These are phyloP conservation scores for Datura wrightii DNA, from an alignment of 257 asterid genomes.

Conservation along the genomic window DNA sequence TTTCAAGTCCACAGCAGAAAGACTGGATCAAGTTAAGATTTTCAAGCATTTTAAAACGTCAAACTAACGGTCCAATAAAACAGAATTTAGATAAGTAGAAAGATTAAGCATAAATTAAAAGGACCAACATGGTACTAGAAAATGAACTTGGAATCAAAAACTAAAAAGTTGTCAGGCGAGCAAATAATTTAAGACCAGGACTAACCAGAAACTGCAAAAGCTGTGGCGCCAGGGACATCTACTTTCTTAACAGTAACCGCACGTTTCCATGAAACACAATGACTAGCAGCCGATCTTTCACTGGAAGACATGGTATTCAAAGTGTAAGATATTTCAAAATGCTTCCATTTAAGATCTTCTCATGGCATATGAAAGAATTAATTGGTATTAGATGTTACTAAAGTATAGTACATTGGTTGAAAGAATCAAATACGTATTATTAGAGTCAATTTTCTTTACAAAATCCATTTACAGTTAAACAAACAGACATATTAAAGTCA, in stretches of 20 bases:
- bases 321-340: neutral
- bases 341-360: neutral
- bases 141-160: neutral
- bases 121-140: neutral
- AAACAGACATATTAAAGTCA: neutral
- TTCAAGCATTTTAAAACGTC: neutral
- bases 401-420: neutral
- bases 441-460: neutral
- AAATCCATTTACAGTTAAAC: neutral
- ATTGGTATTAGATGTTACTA: neutral
- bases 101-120: neutral
- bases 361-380: neutral
- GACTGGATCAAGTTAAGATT: neutral
- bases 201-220: conserved; percentile 87
- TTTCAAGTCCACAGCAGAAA: neutral
- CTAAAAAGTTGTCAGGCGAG: neutral
- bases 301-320: conserved; percentile 40
- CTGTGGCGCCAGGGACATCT: conserved; percentile 72
- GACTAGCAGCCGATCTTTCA: conserved; percentile 94
- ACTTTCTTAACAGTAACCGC: conserved; percentile 70
- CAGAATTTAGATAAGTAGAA: neutral
- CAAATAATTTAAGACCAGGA: conserved; percentile 21
- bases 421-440: neutral
- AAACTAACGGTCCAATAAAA: neutral
- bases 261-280: conserved; percentile 68